phyloP scores from a whole-genome alignment of 192 early-diverging fungal genomes.

The Umbelopsis vinacea region DNA sequence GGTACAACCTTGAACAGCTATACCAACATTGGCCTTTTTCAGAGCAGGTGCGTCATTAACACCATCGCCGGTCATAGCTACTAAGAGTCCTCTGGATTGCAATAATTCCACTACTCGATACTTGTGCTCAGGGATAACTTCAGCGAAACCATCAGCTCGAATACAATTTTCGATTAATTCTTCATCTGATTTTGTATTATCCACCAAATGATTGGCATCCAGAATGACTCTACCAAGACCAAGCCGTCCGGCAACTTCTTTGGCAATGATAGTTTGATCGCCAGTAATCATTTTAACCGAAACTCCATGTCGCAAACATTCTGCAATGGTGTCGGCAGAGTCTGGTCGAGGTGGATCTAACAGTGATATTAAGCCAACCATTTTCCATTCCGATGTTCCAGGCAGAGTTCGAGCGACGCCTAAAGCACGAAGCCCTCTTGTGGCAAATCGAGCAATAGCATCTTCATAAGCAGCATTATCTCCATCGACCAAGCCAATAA shows the following conservation, averaged over 20 bases:
- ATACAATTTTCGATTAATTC: slow-evolving; percentile 57
- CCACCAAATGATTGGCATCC: slow-evolving; percentile 61
- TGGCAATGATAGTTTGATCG: slow-evolving; percentile 75
- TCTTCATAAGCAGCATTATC: slow-evolving; percentile 52
- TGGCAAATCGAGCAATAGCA: slow-evolving; percentile 63
- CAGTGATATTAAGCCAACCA: slow-evolving; percentile 69
- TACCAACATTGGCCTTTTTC: slow-evolving; percentile 82
- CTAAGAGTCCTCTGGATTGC: slow-evolving; percentile 61
- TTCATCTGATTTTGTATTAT: slow-evolving; percentile 50
- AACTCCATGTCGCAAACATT: slow-evolving; percentile 67
- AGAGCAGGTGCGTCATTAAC: slow-evolving; percentile 85
- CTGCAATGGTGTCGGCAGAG: slow-evolving; percentile 68
- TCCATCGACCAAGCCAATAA: slow-evolving; percentile 55
- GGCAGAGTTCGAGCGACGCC: slow-evolving; percentile 68
- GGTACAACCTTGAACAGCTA: slow-evolving; percentile 77
- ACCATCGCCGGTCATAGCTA: slow-evolving; percentile 83
- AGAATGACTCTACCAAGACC: slow-evolving; percentile 71
- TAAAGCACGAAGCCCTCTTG: slow-evolving; percentile 71
- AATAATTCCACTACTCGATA: slow-evolving; percentile 73
- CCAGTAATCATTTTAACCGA: slow-evolving; percentile 83
- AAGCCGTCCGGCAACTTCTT: slow-evolving; percentile 72
- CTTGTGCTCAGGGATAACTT: slow-evolving; percentile 82
- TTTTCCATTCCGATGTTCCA: slow-evolving; percentile 56
- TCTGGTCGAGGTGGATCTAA: slow-evolving; percentile 72
- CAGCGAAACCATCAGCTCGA: slow-evolving; percentile 76